Evolutionary conservation across 2,329 filamentous ascomycete genomes (phyloP), one percentile per base, ranked within the genome.

Genomic region (Pseudogymnoascus pannorum): DNA sequence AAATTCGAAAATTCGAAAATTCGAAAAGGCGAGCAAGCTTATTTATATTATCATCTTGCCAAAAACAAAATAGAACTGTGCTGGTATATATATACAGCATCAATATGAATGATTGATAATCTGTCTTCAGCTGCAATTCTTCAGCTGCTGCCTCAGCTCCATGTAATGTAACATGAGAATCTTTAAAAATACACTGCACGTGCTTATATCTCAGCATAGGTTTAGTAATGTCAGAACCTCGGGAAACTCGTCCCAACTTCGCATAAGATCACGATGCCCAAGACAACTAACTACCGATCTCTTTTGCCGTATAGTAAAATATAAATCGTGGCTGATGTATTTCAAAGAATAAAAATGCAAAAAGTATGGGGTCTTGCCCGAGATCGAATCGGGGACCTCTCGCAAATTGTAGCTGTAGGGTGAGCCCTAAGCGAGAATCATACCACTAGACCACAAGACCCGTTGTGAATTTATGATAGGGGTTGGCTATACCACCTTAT

Each of bases 371-470:
- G 48, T 54, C 48, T 54, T 54, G 48, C 48, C 48, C 48, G 48
- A 54, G 48, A 54, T 54, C 48, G 48, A 54, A 54, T 54, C 48
- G 48, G 48, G 48, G 48, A 54, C 48, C 48, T 54, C 48, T 54
- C 48, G 48, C 48, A 54, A 54, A 54, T 54, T 54, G 48, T 54
- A 54, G 48, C 48, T 54, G 48, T 54, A 54, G 48, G 48, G 48
- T 54, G 48, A 54, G 48, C 48, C 48, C 48, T 54, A 54, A 54
- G 48, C 48, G 48, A 54, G 48, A 54, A 54, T 54, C 48, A 54
- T 54, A 54, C 48, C 48, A 54, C 48, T 54, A 54, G 48, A 54
- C 48, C 48, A 54, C 48, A 54, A 54, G 48, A 54, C 48, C 48
- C 48, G 48, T 54, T 54, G n/a, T 54, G 16, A 8, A 31, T 54